A percentile compares a stretch with the other conserved stretches of the same genome.
These are phyloP conservation scores for Penicillium argentinense DNA, from an alignment of 495 filamentous ascomycete genomes.

Conservation along the genomic window DNA sequence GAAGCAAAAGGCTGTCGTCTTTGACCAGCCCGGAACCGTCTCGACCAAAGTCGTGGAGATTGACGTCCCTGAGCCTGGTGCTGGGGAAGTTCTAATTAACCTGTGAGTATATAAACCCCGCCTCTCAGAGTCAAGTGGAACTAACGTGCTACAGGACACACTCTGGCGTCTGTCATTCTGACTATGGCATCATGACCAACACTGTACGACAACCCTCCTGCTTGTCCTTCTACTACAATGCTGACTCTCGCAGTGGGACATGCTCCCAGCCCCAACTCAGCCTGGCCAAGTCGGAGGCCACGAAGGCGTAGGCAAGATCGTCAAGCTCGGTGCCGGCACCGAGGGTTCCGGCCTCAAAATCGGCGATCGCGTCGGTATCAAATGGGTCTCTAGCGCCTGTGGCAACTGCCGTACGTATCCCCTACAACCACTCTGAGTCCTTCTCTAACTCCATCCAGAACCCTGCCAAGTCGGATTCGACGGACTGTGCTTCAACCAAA, in stretches of 20 bases:
- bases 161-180: conserved; percentile 70
- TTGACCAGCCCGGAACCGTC: conserved; percentile 66
- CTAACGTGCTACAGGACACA: conserved; percentile 50
- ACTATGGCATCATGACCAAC: conserved; percentile 62
- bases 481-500: conserved; percentile 57
- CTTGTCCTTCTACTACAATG: neutral
- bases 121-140: neutral
- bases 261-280: conserved; percentile 62
- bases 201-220: conserved; percentile 25
- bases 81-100: conserved; percentile 65
- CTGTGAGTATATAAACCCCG: conserved; percentile 39
- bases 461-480: conserved; percentile 61
- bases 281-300: conserved; percentile 66
- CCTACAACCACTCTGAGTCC: neutral
- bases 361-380: conserved; percentile 66
- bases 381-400: conserved; percentile 50
- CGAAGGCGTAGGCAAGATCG: conserved; percentile 60
- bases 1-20: conserved; percentile 67
- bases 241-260: conserved; percentile 43
- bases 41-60: conserved; percentile 67
- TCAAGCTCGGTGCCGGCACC: conserved; percentile 56
- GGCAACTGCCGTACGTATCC: conserved; percentile 46
- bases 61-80: conserved; percentile 64
- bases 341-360: conserved; percentile 57
- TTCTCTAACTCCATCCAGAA: conserved; percentile 19